Base-by-base conservation (phyloP, 805 yeast genomes). In the Metschnikowia colocasiae region DNA sequence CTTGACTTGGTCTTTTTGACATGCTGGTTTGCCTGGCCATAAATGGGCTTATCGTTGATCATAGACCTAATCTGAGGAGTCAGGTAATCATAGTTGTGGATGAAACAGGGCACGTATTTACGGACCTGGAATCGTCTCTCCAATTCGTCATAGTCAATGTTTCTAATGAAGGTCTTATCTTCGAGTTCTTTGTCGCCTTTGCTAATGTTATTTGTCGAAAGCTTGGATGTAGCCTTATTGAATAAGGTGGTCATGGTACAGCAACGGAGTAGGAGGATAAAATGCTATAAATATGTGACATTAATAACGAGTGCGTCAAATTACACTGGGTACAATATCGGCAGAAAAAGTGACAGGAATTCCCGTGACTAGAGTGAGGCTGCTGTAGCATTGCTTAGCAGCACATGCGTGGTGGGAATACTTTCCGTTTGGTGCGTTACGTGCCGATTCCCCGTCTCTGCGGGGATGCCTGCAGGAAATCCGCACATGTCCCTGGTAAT, bases 1-100 rank as follows among this genome's bases (percentile, higher is more conserved):
- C 26, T n/a, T 25, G 47, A 13, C 10, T 36, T 26, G 29, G 47
- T 29, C 31, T 40, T 42, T 48, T 34, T 45, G 33, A 40, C 57
- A 49, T 50, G 53, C 45, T 61, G 58, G 52, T 67, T 66, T 19
- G 74, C 76, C 26, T 68, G 65, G 16, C 64, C 59, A 49, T 72
- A 72, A 16, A 72, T 70, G 4, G 76, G 77, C 51, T 68, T 69
- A 42, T 68, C 64, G 12, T 52, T 49, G 9, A 72, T 60, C 57
- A 68, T 54, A 23, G 56, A 61, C 47, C 57, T 58, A 43, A 72
- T 59, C n/a, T 58, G 55, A 3, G 77, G 76, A 2, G 77, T 71
- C 16, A 64, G 53, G 13, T 58, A 53, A 22, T 59, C 71, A 15
- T 61, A 61, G 50, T 71, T 71, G 51, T 70, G 76, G 48, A 72